A percentile compares a stretch with the other conserved stretches of the same genome.
Conservation (phyloP, 1,139 yeast genomes). For the Candida neerlandica region DNA sequence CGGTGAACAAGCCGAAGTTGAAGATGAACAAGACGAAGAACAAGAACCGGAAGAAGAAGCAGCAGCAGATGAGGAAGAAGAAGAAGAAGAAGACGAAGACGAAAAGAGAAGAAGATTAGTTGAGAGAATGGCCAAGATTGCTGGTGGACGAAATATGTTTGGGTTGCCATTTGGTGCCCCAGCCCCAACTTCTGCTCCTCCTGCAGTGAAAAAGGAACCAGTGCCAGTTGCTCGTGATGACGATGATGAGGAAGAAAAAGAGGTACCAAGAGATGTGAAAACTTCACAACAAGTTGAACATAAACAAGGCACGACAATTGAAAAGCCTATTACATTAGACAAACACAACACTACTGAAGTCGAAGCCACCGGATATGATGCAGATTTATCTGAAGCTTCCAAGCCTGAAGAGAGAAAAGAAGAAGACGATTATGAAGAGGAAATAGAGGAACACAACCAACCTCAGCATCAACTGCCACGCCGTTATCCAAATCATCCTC, state of each 20-base stretch:
- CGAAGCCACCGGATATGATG: conserved; percentile 47
- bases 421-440: conserved; percentile 17
- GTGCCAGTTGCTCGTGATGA: conserved; percentile 22
- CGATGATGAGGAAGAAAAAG: conserved; percentile 26
- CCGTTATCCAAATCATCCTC: conserved; percentile 14
- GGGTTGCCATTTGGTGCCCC: conserved; percentile 55
- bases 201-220: conserved; percentile 6
- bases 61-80: conserved; percentile 47
- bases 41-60: conserved; percentile 26
- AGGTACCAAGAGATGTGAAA: conserved; percentile 19
- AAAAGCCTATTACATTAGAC: conserved; percentile 15
- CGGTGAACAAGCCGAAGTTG: conserved; percentile 13
- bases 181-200: conserved; percentile 14
- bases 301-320: conserved; percentile 6
- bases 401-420: conserved; percentile 15
- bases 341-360: conserved; percentile 23
- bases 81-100: conserved; percentile 70
- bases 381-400: conserved; percentile 42
- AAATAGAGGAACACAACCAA: background rate
- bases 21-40: conserved; percentile 15
- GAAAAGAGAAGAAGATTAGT: conserved; percentile 76
- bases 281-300: no score
- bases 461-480: conserved; percentile 15
- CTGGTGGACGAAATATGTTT: conserved; percentile 89
- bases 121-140: conserved; percentile 93